Evolutionary conservation across 2,329 filamentous ascomycete genomes (phyloP).

Genomic region (Fusarium ambrosium): DNA sequence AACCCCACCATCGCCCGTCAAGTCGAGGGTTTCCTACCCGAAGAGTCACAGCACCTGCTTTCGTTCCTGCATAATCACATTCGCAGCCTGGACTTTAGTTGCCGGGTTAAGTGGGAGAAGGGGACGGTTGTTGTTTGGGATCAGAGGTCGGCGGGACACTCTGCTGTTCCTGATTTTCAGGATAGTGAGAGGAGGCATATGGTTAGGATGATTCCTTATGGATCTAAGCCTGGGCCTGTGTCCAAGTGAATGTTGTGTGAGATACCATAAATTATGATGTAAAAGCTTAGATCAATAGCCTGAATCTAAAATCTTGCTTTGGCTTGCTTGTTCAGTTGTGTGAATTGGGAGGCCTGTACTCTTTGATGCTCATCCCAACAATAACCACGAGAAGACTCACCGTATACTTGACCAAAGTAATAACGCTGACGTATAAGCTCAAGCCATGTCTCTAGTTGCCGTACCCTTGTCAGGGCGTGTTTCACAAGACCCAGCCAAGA

Average conservation of each 20-base stretch:
- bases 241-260: neutral
- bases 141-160: constrained; percentile 45
- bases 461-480: neutral
- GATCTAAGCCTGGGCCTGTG: constrained; percentile 39
- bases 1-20: constrained; percentile 49
- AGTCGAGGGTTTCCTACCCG: constrained; percentile 47
- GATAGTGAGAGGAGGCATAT: constrained; percentile 50
- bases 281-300: neutral
- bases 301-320: neutral
- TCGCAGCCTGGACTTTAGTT: constrained; percentile 49
- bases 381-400: neutral
- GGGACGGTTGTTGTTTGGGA: constrained; percentile 50
- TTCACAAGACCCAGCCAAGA: neutral
- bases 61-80: constrained; percentile 49
- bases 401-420: neutral
- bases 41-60: constrained; percentile 48
- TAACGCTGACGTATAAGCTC: neutral
- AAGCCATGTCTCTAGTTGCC: neutral
- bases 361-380: neutral
- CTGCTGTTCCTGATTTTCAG: constrained; percentile 48
- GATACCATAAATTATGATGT: neutral
- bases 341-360: neutral
- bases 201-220: constrained; percentile 49
- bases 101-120: constrained; percentile 48
- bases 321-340: neutral